Evolutionary conservation across 192 early-diverging fungal genomes (phyloP), one percentile per base, ranked within the genome.

Genomic region (Chytriomyces hyalinus): DNA sequence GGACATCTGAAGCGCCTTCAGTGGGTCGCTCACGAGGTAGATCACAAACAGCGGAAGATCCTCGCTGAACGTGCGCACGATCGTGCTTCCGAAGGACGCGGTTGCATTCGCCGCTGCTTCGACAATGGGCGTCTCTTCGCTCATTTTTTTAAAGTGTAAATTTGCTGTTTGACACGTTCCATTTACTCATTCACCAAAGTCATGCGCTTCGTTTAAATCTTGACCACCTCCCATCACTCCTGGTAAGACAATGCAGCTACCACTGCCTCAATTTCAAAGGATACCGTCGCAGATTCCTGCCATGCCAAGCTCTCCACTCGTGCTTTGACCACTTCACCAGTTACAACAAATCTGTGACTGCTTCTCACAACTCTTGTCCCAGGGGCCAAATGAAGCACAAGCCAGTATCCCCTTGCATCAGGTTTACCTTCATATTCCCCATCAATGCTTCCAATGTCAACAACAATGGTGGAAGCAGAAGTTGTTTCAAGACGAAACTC

Each of bases 21-120:
- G 8, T 28, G 73, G 73, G 48, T 75, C 49, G 8, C 51, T 75
- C 48, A 50, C 73, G 48, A 75, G 73, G 28, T 60, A 46, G 9
- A 49, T 62, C 2, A 64, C 73, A 49, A 75, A 75, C 62, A 10
- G 22, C 10, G 73, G 73, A 20, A 75, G 61, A 66, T 75, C 73
- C 43, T 65, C 63, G 22, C 63, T 26, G 10, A 75, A n/a, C 6
- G 60, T 43, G 6, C 48, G 24, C 63, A 75, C 61, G 6, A 75
- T n/a, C 9, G 49, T 48, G 24, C 26, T 50, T 20, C 24, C 45
- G 22, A 70, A 49, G 68, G 49, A 53, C 10, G 53, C 49, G 26
- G 68, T 70, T 6, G 68, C 68, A 51, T 70, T 70, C 26, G 68
- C 49, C 6, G 36, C 26, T 8, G 28, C 68, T 11, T 70, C 49